Base-by-base conservation (phyloP, 345 rosid species). In the Cardamine resedifolia region DNA sequence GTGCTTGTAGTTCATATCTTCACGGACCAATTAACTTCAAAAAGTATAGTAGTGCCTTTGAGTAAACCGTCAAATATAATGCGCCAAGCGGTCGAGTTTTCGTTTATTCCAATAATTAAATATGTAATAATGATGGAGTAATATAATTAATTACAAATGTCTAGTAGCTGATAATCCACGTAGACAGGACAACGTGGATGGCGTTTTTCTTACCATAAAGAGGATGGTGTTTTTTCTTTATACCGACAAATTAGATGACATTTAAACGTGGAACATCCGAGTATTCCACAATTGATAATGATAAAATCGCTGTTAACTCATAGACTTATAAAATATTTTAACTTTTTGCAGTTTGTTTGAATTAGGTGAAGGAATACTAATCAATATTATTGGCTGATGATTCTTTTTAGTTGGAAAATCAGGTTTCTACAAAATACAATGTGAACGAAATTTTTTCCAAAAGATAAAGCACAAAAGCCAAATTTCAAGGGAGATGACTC, bases 181-280 rank as follows among this genome's bases (percentile, higher is more conserved):
- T 6, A 48, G 18, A 18, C 24, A 14, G 1, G 10, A 34, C 8
- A 3, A 26, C 9, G 67, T 60, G 28, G 30, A 50, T 36, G 59
- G 15, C 30, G 52, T 50, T 21, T 60, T 36, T 44, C 59, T 61
- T 26, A 60, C 48, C 21, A 14, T 59, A 38, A 59, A 48, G 39
- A 21, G 27, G 66, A 36, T 61, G 41, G 1, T n/a, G 4, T 39
- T n/a, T n/a, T 18, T 28, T 28, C 44, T 51, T 3, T 30, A 55
- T 63, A 41, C 63, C 76, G 45, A 52, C 70, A 72, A 52, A 63
- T 44, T 3, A 10, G 71, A 71, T 28, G 66, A 57, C 41, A 45
- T 31, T 1, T 15, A 36, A 26, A 60, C 57, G 73, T 69, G 73
- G 45, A 58, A 30, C 47, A 48, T 70, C 50, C 24, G 6, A 70